Base-by-base conservation (phyloP, 768 basidiomycete genomes). In the Tylopilus rubrobrunneus region DNA sequence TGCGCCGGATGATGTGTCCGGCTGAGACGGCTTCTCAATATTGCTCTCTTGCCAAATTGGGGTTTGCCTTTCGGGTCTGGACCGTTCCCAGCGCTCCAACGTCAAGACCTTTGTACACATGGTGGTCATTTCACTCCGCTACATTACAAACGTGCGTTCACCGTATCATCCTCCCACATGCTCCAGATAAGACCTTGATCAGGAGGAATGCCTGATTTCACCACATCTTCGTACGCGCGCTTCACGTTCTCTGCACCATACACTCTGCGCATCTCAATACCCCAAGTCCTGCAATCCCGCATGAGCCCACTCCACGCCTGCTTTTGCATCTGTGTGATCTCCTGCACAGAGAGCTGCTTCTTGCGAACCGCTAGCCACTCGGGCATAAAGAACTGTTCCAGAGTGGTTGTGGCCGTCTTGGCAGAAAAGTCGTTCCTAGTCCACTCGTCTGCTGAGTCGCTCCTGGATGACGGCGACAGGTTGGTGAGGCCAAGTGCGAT, bases 331-430 rank as follows among this genome's bases (percentile, higher is more conserved):
- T 49, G 51, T 40, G 76, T 74, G 46, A 87, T 84, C 52, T 81
- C 74, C 12, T 62, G 45, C 0, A 76, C 57, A 0, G 77, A 65
- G 1, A 85, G 68, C 56, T 84, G 75, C 45, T 71, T 69, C 60
- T 71, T 75, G 14, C 85, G 82, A 21, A 76, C 70, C 41, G 77
- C 73, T 2, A 87, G 71, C 86, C 86, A 87, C 65, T 85, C 83
- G 3, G 77, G 76, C 83, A 82, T 85, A 68, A 87, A 87, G 64
- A 87, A 87, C 14, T 68, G 67, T 57, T 85, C 83, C 11, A 77
- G 54, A 3, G 62, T 64, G 3, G 55, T 29, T 19, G 52, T 36
- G 3, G 48, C 36, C 10, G 25, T 48, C 14, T 49, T 48, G 0
- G 34, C 47, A 31, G 65, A 58, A 45, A 75, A 71, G 2, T 71